phyloP scores from a whole-genome alignment of 768 basidiomycete genomes.

The Cystoderma amianthinum region DNA sequence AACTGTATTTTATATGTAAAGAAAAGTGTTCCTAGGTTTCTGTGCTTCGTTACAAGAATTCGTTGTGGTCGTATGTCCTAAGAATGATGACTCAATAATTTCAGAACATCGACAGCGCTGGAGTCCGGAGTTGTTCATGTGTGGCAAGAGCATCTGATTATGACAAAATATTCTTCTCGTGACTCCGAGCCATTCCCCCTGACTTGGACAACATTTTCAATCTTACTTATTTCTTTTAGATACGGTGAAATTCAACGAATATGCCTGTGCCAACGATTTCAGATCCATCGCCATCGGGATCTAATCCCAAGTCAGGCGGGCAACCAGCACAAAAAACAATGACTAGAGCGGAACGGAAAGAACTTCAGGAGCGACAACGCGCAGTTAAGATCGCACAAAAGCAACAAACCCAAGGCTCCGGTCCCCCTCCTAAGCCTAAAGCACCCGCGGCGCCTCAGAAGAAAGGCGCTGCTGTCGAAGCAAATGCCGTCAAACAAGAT shows the following conservation, averaged over 20 bases:
- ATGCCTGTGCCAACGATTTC: conserved; percentile 28
- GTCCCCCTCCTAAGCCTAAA: conserved; percentile 17
- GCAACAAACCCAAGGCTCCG: conserved; percentile 12
- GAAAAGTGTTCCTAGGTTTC: too few species aligned
- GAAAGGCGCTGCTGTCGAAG: conserved; percentile 16
- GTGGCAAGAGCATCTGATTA: not conserved
- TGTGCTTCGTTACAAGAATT: too few species aligned
- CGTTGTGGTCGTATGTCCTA: too few species aligned
- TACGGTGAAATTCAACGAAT: not conserved
- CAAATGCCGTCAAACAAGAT: conserved; percentile 11
- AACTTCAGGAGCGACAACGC: conserved; percentile 73
- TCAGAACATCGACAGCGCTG: too few species aligned
- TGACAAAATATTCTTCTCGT: not conserved
- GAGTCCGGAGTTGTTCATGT: too few species aligned
- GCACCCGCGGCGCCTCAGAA: conserved; percentile 24
- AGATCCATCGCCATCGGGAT: conserved; percentile 12
- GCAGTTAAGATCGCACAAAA: conserved; percentile 54
- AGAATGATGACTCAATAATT: too few species aligned
- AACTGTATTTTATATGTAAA: not conserved
- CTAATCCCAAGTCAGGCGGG: conserved; percentile 10
- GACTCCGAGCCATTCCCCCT: too few species aligned
- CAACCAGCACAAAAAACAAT: conserved; percentile 60
- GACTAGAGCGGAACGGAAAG: conserved; percentile 76
- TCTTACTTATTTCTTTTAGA: too few species aligned
- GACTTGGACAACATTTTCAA: too few species aligned